phyloP scores from a whole-genome alignment of 345 rosid genomes.

The Lepidium sativum region DNA sequence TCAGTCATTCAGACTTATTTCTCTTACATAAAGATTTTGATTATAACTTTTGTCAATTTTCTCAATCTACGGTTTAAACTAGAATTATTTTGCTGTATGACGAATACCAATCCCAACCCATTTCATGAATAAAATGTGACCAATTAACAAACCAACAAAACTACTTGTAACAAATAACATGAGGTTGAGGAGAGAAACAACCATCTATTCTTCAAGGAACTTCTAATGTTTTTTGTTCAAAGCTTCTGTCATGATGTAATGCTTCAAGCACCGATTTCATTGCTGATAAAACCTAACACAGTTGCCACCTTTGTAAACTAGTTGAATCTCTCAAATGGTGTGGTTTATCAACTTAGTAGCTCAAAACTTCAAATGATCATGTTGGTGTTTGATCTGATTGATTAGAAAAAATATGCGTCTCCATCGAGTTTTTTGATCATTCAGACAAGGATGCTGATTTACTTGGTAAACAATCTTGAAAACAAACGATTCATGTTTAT shows the following conservation, averaged over 20 bases:
- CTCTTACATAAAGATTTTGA: not conserved
- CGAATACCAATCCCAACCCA: no score
- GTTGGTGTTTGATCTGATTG: not conserved
- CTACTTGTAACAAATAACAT: no score
- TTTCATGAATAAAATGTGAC: no score
- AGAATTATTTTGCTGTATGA: no score
- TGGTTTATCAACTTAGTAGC: not conserved
- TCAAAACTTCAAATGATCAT: not conserved
- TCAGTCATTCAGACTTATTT: not conserved
- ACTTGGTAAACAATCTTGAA: no score
- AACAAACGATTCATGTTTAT: no score
- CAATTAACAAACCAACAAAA: no score
- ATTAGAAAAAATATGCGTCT: no score
- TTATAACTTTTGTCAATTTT: not conserved
- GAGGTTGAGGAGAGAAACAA: not conserved
- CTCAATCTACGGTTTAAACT: not conserved
- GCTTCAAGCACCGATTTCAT: not conserved
- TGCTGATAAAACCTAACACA: not conserved
- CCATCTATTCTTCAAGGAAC: not conserved
- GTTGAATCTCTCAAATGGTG: not conserved
- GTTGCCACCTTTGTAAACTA: not conserved
- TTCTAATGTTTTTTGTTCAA: not conserved
- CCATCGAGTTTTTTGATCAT: no score
- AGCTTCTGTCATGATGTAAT: not conserved
- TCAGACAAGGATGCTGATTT: no score